A percentile compares a stretch with the other conserved stretches of the same genome.
phyloP scores from a whole-genome alignment of 1,284 basidiomycete species.

The Rhizoctonia solani region DNA sequence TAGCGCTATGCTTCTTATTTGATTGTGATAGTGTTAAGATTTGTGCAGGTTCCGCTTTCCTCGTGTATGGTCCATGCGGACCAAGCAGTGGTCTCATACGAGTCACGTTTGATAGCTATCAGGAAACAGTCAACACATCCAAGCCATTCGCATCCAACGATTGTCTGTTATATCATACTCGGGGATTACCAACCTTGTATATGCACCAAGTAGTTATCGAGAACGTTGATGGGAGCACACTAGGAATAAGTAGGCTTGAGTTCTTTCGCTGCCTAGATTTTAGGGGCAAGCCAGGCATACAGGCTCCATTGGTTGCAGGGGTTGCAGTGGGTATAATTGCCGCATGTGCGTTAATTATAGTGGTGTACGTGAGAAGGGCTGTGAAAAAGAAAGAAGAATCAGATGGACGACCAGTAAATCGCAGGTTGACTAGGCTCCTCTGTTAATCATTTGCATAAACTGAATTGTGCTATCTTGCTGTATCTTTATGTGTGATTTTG shows the following conservation, averaged over 20 bases:
- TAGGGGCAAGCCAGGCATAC: too few relatives aligned
- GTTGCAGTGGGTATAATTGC: too few relatives aligned
- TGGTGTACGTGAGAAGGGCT: too few relatives aligned
- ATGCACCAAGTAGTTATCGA: background rate
- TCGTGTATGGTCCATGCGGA: slow-evolving; percentile 14
- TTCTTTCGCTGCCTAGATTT: slow-evolving; percentile 13
- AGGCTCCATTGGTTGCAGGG: too few relatives aligned
- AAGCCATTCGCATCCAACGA: slow-evolving; percentile 3
- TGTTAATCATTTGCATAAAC: too few relatives aligned
- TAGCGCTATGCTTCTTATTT: background rate
- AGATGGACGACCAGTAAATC: too few relatives aligned
- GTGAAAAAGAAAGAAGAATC: too few relatives aligned
- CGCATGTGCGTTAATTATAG: too few relatives aligned
- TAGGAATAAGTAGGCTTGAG: slow-evolving; percentile 9
- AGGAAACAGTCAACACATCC: slow-evolving; percentile 8
- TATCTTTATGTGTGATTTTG: too few relatives aligned
- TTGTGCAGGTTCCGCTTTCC: background rate
- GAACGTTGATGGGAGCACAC: background rate
- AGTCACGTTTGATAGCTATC: background rate
- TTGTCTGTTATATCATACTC: slow-evolving; percentile 10
- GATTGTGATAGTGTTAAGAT: background rate
- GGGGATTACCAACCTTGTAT: background rate
- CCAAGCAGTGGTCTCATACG: background rate
- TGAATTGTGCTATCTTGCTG: too few relatives aligned
- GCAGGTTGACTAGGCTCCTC: too few relatives aligned